phyloP scores from a whole-genome alignment of 345 rosid genomes.

The Boechera divaricarpa region DNA sequence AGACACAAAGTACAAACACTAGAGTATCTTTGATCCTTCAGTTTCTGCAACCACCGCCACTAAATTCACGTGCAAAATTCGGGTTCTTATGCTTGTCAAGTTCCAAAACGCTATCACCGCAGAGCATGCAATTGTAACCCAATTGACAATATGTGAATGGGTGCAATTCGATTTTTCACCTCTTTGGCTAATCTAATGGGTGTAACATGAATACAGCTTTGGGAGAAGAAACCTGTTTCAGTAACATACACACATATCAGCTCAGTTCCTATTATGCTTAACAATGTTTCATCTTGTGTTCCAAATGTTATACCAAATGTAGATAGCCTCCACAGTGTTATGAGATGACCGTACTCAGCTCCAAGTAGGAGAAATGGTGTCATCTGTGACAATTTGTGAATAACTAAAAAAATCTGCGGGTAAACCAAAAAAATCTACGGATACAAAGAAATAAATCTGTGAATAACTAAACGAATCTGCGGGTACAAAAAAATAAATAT shows the following conservation, averaged over 20 bases:
- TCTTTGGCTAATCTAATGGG: conserved; percentile 63
- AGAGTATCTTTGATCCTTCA: conserved; percentile 31
- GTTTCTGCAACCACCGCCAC: conserved; percentile 15
- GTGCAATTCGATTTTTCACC: conserved; percentile 47
- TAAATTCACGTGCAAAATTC: conserved; percentile 48
- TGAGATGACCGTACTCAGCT: conserved; percentile 85
- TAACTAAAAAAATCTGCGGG: too few species aligned
- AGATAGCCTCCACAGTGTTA: conserved; percentile 74
- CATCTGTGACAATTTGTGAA: conserved; percentile 51
- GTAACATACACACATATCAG: conserved; percentile 30
- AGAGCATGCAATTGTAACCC: conserved; percentile 54
- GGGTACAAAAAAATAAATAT: too few species aligned
- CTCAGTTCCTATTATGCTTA: conserved; percentile 5
- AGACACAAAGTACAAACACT: conserved; percentile 19
- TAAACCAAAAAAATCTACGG: too few species aligned
- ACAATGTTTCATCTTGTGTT: conserved; percentile 17
- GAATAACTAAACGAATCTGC: too few species aligned
- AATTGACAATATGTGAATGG: conserved; percentile 21
- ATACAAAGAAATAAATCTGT: too few species aligned
- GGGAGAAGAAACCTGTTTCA: conserved; percentile 84
- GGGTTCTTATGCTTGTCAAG: conserved; percentile 72
- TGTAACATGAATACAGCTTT: conserved; percentile 68
- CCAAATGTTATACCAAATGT: conserved; percentile 61
- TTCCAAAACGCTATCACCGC: conserved; percentile 88
- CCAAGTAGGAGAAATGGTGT: conserved; percentile 87